Evolutionary conservation across 139 green algal species (phyloP), one percentile per base, ranked within the genome.

Genomic region (Pycnococcus provasolii): DNA sequence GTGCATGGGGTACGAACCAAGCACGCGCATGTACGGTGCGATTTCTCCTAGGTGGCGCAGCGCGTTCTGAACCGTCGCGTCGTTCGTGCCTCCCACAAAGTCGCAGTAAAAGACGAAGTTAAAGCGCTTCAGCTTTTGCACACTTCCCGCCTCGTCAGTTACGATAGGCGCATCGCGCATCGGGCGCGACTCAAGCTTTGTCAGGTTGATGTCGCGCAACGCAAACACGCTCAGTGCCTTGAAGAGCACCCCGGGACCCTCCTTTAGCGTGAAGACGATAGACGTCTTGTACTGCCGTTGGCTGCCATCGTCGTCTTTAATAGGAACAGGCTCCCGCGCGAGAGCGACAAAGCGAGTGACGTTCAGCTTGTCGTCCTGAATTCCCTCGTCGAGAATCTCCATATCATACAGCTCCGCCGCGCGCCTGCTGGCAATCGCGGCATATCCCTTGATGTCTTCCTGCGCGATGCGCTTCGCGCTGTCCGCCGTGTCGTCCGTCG

Each of bases 21-120:
- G 84, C 50, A 97, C 90, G 8, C 90, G 80, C 71, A 97, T 64
- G 78, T 94, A 98, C 5, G 87, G 84, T 0, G 89, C 79, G 62
- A 89, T 85, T 74, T 97, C 91, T 78, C 95, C 75, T 57, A 97
- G 74, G 77, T 98, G 88, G 5, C 90, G 67, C 68, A 99, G 74
- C 41, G 92, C 92, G 61, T 97, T 96, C 73, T 97, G 89, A 45
- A 67, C 67, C 6, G 81, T 79, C 39, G 74, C 67, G 37, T 96
- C 87, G 0, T 81, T 75, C 42, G 96, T 76, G 15, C 63, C 82
- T n/a, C 86, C 93, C 1, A 90, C 47, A 51, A 97, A 95, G 76
- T 99, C 93, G 1, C 96, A 79, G 71, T 96, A 96, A 81, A 99
- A 97, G 0, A 99, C 79, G 83, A 96, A 98, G 67, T 95, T 90